These are phyloP conservation scores for Colletotrichum orbiculare DNA, from an alignment of 2,329 filamentous ascomycete genomes.

Conservation along the genomic window DNA sequence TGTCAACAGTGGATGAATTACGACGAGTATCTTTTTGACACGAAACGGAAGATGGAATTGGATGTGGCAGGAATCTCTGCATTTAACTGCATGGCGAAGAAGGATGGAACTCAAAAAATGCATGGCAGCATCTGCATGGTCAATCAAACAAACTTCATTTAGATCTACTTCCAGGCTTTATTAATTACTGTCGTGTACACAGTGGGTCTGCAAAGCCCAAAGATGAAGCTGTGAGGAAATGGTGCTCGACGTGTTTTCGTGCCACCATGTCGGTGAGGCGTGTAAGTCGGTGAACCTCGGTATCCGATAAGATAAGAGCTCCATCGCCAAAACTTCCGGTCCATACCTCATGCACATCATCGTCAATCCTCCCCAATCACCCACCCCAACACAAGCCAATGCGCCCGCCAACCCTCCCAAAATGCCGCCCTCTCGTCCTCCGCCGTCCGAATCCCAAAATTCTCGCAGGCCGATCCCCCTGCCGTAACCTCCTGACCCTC, in stretches of 20 bases:
- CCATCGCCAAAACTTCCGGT: neutral
- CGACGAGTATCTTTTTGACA: neutral
- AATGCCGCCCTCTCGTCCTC: neutral
- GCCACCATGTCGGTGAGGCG: neutral
- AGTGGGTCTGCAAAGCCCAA: too few relatives aligned
- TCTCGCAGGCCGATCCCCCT: neutral
- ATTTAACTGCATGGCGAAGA: neutral
- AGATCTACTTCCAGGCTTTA: neutral
- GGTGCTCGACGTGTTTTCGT: neutral
- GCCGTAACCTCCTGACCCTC: slow-evolving; percentile 63
- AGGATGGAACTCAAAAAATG: slow-evolving; percentile 10
- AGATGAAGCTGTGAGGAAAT: too few relatives aligned
- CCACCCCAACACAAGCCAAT: neutral
- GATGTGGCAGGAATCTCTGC: slow-evolving; percentile 7
- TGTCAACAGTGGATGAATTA: slow-evolving; percentile 1
- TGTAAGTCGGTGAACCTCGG: slow-evolving; percentile 30
- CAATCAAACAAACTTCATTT: slow-evolving; percentile 5
- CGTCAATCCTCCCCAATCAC: neutral
- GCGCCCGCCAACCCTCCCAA: neutral
- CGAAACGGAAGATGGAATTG: neutral
- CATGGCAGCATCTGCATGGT: slow-evolving; percentile 20
- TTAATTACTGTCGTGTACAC: too few relatives aligned
- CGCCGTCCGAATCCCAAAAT: neutral
- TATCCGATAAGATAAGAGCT: slow-evolving; percentile 34
- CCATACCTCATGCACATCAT: neutral